Base-by-base conservation (phyloP, 352 stramenopile species). In the Phytophthora gonapodyides region DNA sequence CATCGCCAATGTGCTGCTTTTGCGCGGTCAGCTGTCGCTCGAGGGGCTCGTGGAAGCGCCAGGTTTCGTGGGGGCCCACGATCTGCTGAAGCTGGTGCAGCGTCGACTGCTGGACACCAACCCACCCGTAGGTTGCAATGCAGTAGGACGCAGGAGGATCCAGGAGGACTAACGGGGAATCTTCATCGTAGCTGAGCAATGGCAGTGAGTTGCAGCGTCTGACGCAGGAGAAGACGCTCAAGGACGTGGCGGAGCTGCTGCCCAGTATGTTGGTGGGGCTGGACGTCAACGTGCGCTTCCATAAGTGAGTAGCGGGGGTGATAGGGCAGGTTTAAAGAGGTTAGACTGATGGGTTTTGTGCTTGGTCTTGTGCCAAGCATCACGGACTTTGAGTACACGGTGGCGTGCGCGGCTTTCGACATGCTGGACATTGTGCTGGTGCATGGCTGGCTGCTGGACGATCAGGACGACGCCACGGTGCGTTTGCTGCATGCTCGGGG, bases 211-310 rank as follows among this genome's bases (percentile, higher is more conserved):
- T 94, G 15, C 76, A 70, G 27, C 70, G 75, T 5, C 61, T 94
- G 45, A 92, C 84, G 33, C 75, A 94, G 67, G 73, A 93, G 56
- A 93, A 93, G 60, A 95, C 84, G 37, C 71, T 98, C 9, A 45
- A 96, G 34, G 93, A 98, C 57, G 88, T 98, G 2, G 71, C 97
- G 9, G 68, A 86, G 35, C 64, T 99, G 33, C 76, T 99, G 44
- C 97, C 97, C 8, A 93, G 79, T 36, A 83, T 99, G 30, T 82
- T 98, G 41, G 91, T 97, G 60, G 97, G 97, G 0, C 88, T 99
- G 51, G 97, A 99, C 65, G 96, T 99, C 11, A 99, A 99, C 74
- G 94, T 98, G 40, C 94, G 93, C 57, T 99, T 99, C 69, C 94
- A 93, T 34, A 87, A 81, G 59, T 96, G 73, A 50, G 79, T 66